Percentiles rank a stretch among this genome's conserved stretches.
These are phyloP conservation scores for Rhodotorula mucilaginosa DNA, from an alignment of 1,284 basidiomycete species.

Conservation along the genomic window DNA sequence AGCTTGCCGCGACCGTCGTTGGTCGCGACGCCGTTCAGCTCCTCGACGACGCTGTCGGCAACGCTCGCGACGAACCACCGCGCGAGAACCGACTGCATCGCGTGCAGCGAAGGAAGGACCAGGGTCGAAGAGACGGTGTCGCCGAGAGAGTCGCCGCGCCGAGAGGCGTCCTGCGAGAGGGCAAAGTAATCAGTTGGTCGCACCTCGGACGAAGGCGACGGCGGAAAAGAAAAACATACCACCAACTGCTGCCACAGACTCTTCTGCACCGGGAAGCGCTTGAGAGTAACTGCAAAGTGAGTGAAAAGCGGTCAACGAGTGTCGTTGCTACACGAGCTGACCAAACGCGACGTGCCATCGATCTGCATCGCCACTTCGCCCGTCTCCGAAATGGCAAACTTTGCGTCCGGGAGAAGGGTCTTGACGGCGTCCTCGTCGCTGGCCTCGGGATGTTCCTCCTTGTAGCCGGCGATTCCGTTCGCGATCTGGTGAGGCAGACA, in stretches of 20 bases:
- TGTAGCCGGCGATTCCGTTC: conserved; percentile 40
- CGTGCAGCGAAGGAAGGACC: conserved; percentile 8
- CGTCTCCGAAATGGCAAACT: conserved; percentile 35
- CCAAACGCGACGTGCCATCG: conserved; percentile 34
- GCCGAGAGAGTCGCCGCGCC: conserved; percentile 41
- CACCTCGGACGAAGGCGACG: background rate
- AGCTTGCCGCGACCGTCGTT: background rate
- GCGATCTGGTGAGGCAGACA: conserved; percentile 27
- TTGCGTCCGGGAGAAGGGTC: conserved; percentile 41
- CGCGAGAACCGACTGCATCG: background rate
- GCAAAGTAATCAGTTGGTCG: background rate
- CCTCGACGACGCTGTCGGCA: conserved; percentile 13
- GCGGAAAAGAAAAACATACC: background rate
- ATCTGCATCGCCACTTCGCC: conserved; percentile 42
- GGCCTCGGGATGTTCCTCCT: conserved; percentile 41
- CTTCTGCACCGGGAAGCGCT: conserved; percentile 43
- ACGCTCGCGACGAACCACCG: conserved; percentile 12
- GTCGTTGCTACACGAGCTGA: too few relatives aligned
- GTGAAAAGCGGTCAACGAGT: background rate
- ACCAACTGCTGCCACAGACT: conserved; percentile 36
- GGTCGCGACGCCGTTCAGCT: background rate
- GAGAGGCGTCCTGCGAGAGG: conserved; percentile 25
- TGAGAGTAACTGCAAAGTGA: conserved; percentile 32
- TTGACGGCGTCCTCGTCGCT: conserved; percentile 41
- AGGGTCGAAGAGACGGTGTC: conserved; percentile 14